Base-by-base conservation (phyloP, 1,284 basidiomycete genomes). In the Cryptococcus hybrid region DNA sequence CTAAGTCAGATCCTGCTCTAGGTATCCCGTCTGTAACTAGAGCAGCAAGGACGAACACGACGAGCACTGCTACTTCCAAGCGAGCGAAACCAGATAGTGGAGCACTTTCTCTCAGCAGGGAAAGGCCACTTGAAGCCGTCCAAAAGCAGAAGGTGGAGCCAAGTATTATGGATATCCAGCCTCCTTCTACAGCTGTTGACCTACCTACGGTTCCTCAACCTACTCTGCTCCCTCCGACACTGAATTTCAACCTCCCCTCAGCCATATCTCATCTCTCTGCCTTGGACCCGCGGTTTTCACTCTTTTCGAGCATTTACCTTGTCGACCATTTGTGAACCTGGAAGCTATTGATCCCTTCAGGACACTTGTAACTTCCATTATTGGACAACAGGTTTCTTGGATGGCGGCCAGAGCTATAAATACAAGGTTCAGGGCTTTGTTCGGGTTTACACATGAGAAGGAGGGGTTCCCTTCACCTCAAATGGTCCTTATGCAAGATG, bases 361-460 rank as follows among this genome's bases (percentile, higher is more conserved):
- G 48, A 84, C 86, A 1, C 80, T 91, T 15, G 82, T 84, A 38
- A 84, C 83, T 2, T 86, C 85, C 38, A 89, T 91, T 58, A 76
- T 90, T 78, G 89, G 87, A 0, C 91, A 93, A 76, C 92, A 97
- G 76, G 92, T 97, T 44, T 91, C 89, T 0, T 94, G 90, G 90
- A 78, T 88, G 37, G 92, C 92, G 3, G 93, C 93, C 0, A 82
- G 88, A 42, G 86, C 89, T 4, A 92, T 96, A 54, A 85, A 83
- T n/a, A 87, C 91, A 75, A 86, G 84, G 57, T 96, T 97, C 73
- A 81, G 85, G 45, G 82, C 88, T 43, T 77, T 90, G 13, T 93
- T 85, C 71, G 85, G 89, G 62, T 84, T 85, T 34, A 51, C 53
- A 4, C 55, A 58, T 3, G 62, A 58, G 7, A 59, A 58, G 4